Evolutionary conservation across 2,329 filamentous ascomycete species (phyloP), one percentile per base, ranked within the genome.

Genomic region (Colletotrichum nymphaeae): DNA sequence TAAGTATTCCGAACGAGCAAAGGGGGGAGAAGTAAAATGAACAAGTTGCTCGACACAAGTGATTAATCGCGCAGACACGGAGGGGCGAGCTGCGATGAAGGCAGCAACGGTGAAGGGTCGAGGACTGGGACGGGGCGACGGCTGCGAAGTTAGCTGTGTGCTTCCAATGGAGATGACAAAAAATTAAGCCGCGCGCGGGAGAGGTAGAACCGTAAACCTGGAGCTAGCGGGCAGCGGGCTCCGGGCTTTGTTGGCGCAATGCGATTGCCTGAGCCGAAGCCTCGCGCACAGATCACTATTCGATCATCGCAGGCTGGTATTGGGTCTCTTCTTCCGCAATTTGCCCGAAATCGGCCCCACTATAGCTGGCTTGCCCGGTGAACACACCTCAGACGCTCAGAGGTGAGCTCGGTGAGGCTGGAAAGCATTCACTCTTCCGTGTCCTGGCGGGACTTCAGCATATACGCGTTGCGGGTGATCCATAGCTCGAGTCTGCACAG

Each of bases 191-290:
- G 71, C 67, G 71, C 71, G 67, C 67, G 52, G 65, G 66, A 73
- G 69, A 66, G 60, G 60, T 64, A 64, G 59, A 71, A 55, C 67
- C 56, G 67, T 64, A 63, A 53, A 71, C 42, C 67, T 73, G 56
- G 67, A 70, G 60, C 70, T 73, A 73, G 35, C 70, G 56, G 60
- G 55, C 28, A 64, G 70, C 70, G 70, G 70, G 65, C 53, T 64
- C 53, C 70, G 66, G 56, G 71, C 67, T 73, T 73, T 70, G 71
- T 62, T 73, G 67, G 71, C 67, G 71, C 67, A 71, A 66, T 60
- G 62, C 67, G 67, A 73, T 58, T 73, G 70, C 70, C 60, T 62
- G 66, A 65, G 32, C 70, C 69, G 53, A 42, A 70, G 71, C 67
- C 67, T 73, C 19, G 71, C 19, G 71, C 71, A 73, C 49, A 14